phyloP scores from a whole-genome alignment of 2,329 filamentous ascomycete species.

The Zymoseptoria passerinii region DNA sequence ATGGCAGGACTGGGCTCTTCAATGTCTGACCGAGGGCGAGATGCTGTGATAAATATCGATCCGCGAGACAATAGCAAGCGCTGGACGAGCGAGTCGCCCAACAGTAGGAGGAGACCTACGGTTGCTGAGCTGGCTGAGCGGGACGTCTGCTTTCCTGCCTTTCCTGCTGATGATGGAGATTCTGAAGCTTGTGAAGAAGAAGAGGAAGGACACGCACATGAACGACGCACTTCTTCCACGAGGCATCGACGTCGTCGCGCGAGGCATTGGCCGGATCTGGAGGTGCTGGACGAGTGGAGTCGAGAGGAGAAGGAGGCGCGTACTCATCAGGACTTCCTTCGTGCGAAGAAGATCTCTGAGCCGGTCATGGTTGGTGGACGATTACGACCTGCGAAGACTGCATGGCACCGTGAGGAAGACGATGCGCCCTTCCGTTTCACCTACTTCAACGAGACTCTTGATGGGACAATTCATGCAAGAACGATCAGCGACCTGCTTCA shows the following conservation, averaged over 20 bases:
- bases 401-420: constrained; percentile 82
- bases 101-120: constrained; percentile 41
- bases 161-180: constrained; percentile 62
- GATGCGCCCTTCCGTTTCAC: constrained; percentile 92
- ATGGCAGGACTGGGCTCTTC: constrained; percentile 54
- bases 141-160: constrained; percentile 90
- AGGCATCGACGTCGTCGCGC: constrained; percentile 50
- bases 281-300: constrained; percentile 81
- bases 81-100: constrained; percentile 31
- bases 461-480: constrained; percentile 91
- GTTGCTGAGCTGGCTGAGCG: constrained; percentile 61
- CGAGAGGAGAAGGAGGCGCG: constrained; percentile 81
- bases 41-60: constrained; percentile 45
- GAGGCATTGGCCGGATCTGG: constrained; percentile 76
- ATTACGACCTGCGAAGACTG: constrained; percentile 65
- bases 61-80: constrained; percentile 24
- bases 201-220: constrained; percentile 49
- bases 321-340: constrained; percentile 60
- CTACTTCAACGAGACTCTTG: constrained; percentile 96
- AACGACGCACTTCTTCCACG: constrained; percentile 9
- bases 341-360: constrained; percentile 86
- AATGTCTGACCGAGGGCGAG: constrained; percentile 32
- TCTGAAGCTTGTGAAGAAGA: constrained; percentile 46
- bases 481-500: constrained; percentile 90
- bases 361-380: constrained; percentile 87